Conservation (phyloP, 768 basidiomycete genomes). For the Brasilioporus rufonigricans region DNA sequence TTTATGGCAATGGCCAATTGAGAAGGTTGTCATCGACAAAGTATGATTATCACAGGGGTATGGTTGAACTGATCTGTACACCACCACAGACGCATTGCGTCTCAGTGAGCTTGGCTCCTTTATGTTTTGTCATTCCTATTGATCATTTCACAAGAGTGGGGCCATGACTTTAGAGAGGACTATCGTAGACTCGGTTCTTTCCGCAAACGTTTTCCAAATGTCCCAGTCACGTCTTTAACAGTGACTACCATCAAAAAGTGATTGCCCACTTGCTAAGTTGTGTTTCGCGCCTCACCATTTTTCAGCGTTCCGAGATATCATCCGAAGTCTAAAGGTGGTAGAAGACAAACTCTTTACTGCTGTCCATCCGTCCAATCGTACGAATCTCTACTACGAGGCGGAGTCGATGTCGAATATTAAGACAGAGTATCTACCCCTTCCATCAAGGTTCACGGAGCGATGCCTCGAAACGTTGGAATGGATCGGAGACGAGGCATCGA, state of each 20-base stretch:
- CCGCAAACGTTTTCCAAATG: constrained; percentile 57
- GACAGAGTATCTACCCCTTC: too few species aligned
- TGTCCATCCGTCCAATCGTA: constrained; percentile 77
- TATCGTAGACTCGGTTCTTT: too few species aligned
- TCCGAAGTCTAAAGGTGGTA: constrained; percentile 60
- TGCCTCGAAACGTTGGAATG: too few species aligned
- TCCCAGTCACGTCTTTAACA: constrained; percentile 87
- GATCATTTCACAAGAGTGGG: too few species aligned
- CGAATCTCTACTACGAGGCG: constrained; percentile 84
- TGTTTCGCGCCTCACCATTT: constrained; percentile 4
- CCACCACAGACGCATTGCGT: too few species aligned
- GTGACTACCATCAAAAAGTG: constrained; percentile 77
- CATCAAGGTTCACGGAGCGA: too few species aligned
- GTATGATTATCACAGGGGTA: too few species aligned
- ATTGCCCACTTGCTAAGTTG: neutral
- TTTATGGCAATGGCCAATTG: constrained; percentile 46
- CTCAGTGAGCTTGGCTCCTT: neutral
- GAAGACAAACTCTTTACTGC: constrained; percentile 56
- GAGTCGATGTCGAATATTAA: too few species aligned
- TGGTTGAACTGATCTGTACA: too few species aligned
- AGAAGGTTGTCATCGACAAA: too few species aligned
- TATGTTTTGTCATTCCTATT: neutral
- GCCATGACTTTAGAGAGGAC: too few species aligned
- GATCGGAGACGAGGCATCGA: too few species aligned
- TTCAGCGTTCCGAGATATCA: constrained; percentile 72